phyloP scores from a whole-genome alignment of 257 asterid genomes.

The Solanum medicagineum region DNA sequence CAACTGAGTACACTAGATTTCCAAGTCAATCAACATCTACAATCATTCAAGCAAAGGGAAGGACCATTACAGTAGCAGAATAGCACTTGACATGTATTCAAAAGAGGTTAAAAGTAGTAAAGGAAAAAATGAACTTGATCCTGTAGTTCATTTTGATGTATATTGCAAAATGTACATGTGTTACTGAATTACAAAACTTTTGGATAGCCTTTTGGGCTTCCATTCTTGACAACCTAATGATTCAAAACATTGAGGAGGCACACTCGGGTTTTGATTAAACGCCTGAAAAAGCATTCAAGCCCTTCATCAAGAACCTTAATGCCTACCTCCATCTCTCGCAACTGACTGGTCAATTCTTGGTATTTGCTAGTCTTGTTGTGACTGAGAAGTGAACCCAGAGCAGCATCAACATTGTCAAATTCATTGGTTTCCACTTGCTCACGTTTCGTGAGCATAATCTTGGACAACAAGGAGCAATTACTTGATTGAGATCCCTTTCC shows the following conservation, averaged over 20 bases:
- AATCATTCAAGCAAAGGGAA: background rate
- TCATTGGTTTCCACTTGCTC: constrained; percentile 13
- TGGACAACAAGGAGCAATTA: constrained; percentile 25
- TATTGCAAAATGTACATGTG: background rate
- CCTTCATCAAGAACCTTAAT: constrained; percentile 19
- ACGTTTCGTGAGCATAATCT: constrained; percentile 10
- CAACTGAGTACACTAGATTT: background rate
- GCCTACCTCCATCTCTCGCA: constrained; percentile 18
- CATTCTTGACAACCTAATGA: background rate
- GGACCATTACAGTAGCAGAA: background rate
- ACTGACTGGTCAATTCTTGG: constrained; percentile 4
- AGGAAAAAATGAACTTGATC: background rate
- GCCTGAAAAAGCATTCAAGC: constrained; percentile 17
- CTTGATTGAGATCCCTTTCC: constrained; percentile 13
- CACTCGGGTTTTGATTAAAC: constrained; percentile 26
- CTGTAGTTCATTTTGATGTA: background rate
- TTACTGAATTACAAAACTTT: background rate
- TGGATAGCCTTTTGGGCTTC: background rate
- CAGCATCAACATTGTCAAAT: constrained; percentile 13
- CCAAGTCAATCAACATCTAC: background rate
- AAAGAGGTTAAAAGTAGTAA: background rate
- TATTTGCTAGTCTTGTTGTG: background rate
- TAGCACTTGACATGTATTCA: background rate
- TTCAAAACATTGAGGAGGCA: constrained; percentile 27
- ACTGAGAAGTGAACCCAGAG: background rate